phyloP scores from a whole-genome alignment of 2,329 filamentous ascomycete genomes.

The Keithomyces neogunnii region DNA sequence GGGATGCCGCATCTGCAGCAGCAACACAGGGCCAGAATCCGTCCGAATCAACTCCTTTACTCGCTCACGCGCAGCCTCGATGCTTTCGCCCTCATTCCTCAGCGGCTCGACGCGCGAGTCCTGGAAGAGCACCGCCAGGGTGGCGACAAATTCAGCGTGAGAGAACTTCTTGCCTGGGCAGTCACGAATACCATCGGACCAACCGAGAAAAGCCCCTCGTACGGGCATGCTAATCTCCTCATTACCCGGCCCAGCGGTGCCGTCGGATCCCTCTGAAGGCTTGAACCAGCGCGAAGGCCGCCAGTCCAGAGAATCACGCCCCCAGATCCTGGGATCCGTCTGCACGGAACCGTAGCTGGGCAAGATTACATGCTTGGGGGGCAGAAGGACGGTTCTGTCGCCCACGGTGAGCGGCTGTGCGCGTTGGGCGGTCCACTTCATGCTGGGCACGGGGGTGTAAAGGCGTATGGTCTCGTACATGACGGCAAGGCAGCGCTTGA shows the following conservation, averaged over 20 bases:
- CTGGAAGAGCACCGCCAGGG: conserved; percentile 9
- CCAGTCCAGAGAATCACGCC: conserved; percentile 3
- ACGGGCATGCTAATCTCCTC: background rate
- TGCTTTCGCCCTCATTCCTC: background rate
- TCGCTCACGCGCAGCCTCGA: conserved; percentile 8
- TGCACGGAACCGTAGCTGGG: conserved; percentile 1
- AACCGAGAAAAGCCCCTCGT: conserved; percentile 11
- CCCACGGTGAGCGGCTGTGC: conserved; percentile 4
- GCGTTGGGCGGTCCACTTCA: conserved; percentile 15
- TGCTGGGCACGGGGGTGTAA: conserved; percentile 23
- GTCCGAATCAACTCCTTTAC: conserved; percentile 14
- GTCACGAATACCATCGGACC: conserved; percentile 18
- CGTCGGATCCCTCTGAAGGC: conserved; percentile 21
- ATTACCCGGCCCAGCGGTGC: conserved; percentile 16
- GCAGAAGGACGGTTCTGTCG: conserved; percentile 1
- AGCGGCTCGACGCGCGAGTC: background rate
- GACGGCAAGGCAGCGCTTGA: conserved; percentile 30
- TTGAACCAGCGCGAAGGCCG: conserved; percentile 4
- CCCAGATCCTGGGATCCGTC: conserved; percentile 4
- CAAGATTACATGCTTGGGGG: background rate
- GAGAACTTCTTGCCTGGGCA: conserved; percentile 15
- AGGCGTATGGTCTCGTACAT: conserved; percentile 35
- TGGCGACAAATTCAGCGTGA: conserved; percentile 16
- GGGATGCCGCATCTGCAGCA: conserved; percentile 18
- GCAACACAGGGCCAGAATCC: conserved; percentile 13